A percentile compares a stretch with the other conserved stretches of the same genome.
Conservation (phyloP, 768 basidiomycete species). For the Suillus cothurnatus region DNA sequence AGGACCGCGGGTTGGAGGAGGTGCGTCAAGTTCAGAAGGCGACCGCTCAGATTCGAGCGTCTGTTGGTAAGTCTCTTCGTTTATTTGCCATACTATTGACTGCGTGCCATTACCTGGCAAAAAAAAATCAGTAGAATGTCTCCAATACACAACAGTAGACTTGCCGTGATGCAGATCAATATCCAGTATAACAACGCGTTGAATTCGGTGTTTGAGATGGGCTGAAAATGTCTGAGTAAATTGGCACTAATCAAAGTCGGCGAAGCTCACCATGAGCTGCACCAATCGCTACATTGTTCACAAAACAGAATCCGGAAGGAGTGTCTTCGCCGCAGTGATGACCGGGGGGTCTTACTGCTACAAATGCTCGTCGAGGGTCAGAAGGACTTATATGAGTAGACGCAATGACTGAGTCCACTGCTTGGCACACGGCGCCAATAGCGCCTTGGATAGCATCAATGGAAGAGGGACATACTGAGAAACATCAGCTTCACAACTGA, state of each 20-base stretch:
- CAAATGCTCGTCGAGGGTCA: slow-evolving; percentile 63
- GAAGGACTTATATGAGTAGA: slow-evolving; percentile 18
- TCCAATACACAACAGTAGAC: background rate
- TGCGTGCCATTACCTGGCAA: slow-evolving; percentile 89
- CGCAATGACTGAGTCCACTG: slow-evolving; percentile 68
- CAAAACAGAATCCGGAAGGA: slow-evolving; percentile 92
- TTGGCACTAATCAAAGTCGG: background rate
- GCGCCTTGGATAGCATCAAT: slow-evolving; percentile 81
- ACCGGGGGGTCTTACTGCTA: slow-evolving; percentile 86
- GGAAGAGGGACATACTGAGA: slow-evolving; percentile 74
- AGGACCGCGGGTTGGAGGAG: slow-evolving; percentile 43
- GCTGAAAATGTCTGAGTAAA: slow-evolving; percentile 48
- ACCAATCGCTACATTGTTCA: slow-evolving; percentile 90
- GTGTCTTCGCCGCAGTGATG: slow-evolving; percentile 93
- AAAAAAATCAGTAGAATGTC: background rate
- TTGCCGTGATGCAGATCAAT: slow-evolving; percentile 52
- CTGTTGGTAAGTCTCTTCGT: slow-evolving; percentile 80
- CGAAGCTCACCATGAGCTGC: slow-evolving; percentile 79
- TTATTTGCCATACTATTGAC: slow-evolving; percentile 87
- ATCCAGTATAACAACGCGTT: slow-evolving; percentile 84
- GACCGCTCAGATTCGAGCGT: slow-evolving; percentile 52
- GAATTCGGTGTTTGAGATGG: slow-evolving; percentile 75
- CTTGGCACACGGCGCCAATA: slow-evolving; percentile 83
- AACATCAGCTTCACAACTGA: background rate
- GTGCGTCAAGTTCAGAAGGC: slow-evolving; percentile 35